Conservation (phyloP, 805 yeast species). For the Starmera quercuum region DNA sequence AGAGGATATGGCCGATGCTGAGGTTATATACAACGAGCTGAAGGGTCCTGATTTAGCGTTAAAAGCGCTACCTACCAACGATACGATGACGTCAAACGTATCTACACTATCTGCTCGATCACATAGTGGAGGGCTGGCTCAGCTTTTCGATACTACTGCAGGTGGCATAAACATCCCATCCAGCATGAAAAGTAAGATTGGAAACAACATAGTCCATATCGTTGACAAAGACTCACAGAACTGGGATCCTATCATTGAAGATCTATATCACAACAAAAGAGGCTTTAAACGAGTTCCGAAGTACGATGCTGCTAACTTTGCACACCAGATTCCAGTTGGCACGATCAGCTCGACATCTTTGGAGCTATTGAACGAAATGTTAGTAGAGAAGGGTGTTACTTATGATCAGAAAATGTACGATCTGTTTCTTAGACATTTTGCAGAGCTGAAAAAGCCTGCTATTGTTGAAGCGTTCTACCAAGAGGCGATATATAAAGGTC, state of each 20-base stretch:
- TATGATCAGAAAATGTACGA: constrained; percentile 25
- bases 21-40: constrained; percentile 1
- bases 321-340: constrained; percentile 29
- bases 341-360: constrained; percentile 20
- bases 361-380: constrained; percentile 22
- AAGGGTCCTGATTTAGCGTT: no score
- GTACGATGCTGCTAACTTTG: constrained; percentile 25
- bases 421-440: constrained; percentile 28
- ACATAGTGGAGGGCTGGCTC: no score
- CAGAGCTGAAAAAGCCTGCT: constrained; percentile 18
- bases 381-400: constrained; percentile 22
- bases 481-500: constrained; percentile 15
- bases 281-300: constrained; percentile 27
- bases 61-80: no score
- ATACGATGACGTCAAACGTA: no score
- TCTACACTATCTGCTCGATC: no score
- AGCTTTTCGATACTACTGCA: constrained; percentile 18
- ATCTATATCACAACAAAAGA: constrained; percentile 16
- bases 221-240: constrained; percentile 33
- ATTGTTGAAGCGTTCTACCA: constrained; percentile 26
- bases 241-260: constrained; percentile 30
- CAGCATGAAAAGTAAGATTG: constrained; percentile 28
- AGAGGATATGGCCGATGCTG: constrained; percentile 1
- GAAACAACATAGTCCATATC: constrained; percentile 31
- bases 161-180: constrained; percentile 24